phyloP scores from a whole-genome alignment of 2,329 filamentous ascomycete genomes.

The Sclerotinia nivalis region DNA sequence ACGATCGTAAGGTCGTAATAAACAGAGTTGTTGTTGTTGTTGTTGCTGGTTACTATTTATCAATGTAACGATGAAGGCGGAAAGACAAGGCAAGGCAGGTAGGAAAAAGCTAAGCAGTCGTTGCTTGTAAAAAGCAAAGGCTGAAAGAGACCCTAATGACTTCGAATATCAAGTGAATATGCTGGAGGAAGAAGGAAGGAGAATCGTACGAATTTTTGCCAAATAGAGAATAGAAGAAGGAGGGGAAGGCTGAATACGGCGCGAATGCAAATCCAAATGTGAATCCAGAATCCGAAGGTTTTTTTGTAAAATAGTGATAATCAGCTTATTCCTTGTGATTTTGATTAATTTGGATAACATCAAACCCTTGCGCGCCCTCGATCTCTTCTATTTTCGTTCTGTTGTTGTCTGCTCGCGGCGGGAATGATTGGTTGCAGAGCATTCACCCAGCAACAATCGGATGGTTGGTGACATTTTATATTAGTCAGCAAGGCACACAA shows the following conservation, averaged over 20 bases:
- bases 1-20: constrained; percentile 13
- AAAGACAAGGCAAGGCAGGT: not conserved
- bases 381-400: constrained; percentile 12
- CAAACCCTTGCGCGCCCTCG: constrained; percentile 15
- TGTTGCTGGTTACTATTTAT: not conserved
- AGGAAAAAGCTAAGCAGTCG: not conserved
- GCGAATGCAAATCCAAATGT: constrained; percentile 2
- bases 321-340: not conserved
- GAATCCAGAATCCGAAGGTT: not conserved
- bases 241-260: constrained; percentile 1
- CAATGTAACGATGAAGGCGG: constrained; percentile 9
- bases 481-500: constrained; percentile 14
- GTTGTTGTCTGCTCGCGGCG: constrained; percentile 16
- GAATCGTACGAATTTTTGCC: not conserved
- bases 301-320: not conserved
- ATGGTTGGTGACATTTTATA: not conserved
- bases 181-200: not conserved
- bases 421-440: constrained; percentile 23
- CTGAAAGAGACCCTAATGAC: constrained; percentile 6
- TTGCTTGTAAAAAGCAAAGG: constrained; percentile 8
- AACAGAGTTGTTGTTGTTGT: not conserved
- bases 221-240: not conserved
- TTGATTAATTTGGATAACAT: not conserved
- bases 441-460: constrained; percentile 26
- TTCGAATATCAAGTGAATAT: constrained; percentile 2